phyloP scores from a whole-genome alignment of 805 yeast species.

The Saturnispora ahearnii region DNA sequence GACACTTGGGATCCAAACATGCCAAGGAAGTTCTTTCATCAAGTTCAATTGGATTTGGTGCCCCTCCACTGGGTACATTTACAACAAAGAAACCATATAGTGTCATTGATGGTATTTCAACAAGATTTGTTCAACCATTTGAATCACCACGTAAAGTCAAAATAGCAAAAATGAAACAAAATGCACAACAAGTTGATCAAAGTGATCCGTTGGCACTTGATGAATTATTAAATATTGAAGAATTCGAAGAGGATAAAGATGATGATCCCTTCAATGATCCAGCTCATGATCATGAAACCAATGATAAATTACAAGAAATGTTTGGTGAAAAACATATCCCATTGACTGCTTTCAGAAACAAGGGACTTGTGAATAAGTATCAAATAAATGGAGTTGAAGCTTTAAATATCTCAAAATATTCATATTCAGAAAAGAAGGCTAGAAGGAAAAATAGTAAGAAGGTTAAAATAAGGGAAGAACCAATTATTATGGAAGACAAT shows the following conservation, averaged over 20 bases:
- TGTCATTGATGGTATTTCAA: conserved; percentile 88
- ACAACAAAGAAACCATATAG: conserved; percentile 78
- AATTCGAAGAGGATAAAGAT: conserved; percentile 48
- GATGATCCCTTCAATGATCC: conserved; percentile 14
- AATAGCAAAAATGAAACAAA: conserved; percentile 17
- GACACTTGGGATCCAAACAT: conserved; percentile 60
- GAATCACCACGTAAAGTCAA: conserved; percentile 13
- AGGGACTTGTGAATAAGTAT: conserved; percentile 36
- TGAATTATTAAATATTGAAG: conserved; percentile 82
- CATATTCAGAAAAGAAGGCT: neutral
- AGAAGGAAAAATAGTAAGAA: neutral
- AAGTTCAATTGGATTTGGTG: conserved; percentile 73
- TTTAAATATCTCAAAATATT: neutral
- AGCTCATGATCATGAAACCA: conserved; percentile 8
- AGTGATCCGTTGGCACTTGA: conserved; percentile 40
- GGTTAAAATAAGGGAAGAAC: neutral
- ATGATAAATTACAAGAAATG: conserved; percentile 11
- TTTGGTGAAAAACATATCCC: conserved; percentile 50
- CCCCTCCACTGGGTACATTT: conserved; percentile 93
- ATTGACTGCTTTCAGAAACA: conserved; percentile 82
- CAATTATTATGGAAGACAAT: neutral
- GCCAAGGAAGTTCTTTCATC: conserved; percentile 90
- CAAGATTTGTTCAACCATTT: conserved; percentile 61
- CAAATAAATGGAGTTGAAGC: conserved; percentile 8
- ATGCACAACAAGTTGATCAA: neutral